Conservation (phyloP, 805 yeast species). For the Aciculoconidium aculeatum region DNA sequence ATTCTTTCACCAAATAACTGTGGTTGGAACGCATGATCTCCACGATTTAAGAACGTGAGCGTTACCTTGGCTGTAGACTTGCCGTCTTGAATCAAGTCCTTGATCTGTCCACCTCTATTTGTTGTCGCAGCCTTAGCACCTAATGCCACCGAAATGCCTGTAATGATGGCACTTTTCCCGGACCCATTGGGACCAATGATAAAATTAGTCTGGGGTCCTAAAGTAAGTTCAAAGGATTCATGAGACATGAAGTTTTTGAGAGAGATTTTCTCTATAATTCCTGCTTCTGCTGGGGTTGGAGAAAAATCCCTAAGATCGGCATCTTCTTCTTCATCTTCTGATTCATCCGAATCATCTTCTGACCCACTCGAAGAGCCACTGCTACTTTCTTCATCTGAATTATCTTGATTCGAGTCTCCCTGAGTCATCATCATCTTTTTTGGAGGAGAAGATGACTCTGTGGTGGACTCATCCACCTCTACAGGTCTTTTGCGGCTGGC, state of each 20-base stretch:
- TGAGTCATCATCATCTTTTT: no score
- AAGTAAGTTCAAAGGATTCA: slow-evolving; percentile 62
- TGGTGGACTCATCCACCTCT: no score
- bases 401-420: no score
- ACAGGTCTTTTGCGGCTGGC: no score
- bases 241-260: slow-evolving; percentile 88
- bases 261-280: slow-evolving; percentile 58
- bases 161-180: slow-evolving; percentile 83
- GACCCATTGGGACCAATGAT: slow-evolving; percentile 89
- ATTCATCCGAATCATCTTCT: slow-evolving; percentile 11
- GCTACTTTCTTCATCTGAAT: no score
- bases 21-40: slow-evolving; percentile 58
- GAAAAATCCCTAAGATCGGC: no score
- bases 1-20: slow-evolving; percentile 65
- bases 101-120: slow-evolving; percentile 70
- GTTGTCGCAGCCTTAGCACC: slow-evolving; percentile 89
- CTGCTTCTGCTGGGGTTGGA: slow-evolving; percentile 43
- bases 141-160: slow-evolving; percentile 80
- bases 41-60: slow-evolving; percentile 59
- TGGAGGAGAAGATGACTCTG: no score
- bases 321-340: slow-evolving; percentile 14
- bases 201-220: slow-evolving; percentile 79
- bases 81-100: slow-evolving; percentile 73
- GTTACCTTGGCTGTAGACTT: slow-evolving; percentile 59
- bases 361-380: no score